A percentile compares a stretch with the other conserved stretches of the same genome.
Conservation (phyloP, 1,139 yeast species). For the Wickerhamomyces sp. region DNA sequence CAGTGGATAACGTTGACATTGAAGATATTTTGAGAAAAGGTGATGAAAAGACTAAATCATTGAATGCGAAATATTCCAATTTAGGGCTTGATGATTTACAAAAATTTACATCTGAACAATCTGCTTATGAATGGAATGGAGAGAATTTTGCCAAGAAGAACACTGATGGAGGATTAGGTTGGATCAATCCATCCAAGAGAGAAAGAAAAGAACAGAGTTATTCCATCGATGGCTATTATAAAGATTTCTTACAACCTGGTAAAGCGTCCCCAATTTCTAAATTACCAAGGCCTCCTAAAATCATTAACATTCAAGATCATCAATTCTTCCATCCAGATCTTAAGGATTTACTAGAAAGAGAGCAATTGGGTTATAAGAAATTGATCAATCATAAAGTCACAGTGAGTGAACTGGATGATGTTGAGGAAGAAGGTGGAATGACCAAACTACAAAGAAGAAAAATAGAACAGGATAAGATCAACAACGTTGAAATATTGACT, state of each 20-base stretch:
- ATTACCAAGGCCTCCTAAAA: conserved; percentile 64
- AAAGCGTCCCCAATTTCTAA: conserved; percentile 29
- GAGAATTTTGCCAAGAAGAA: conserved; percentile 76
- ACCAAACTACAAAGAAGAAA: conserved; percentile 41
- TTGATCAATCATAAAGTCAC: conserved; percentile 69
- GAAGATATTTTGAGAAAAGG: conserved; percentile 76
- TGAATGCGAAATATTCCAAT: conserved; percentile 75
- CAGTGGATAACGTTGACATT: conserved; percentile 63
- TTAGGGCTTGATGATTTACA: conserved; percentile 90
- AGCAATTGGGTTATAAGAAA: conserved; percentile 70
- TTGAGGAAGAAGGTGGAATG: conserved; percentile 17
- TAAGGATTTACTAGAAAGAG: conserved; percentile 64
- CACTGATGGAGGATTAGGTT: conserved; percentile 47
- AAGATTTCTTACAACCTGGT: conserved; percentile 55
- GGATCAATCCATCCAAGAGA: conserved; percentile 89
- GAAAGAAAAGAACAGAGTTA: conserved; percentile 88
- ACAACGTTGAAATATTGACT: conserved; percentile 65
- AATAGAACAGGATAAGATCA: conserved; percentile 60
- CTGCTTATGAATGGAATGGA: conserved; percentile 98
- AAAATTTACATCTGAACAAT: conserved; percentile 78
- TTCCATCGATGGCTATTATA: conserved; percentile 82
- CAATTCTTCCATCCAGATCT: conserved; percentile 78
- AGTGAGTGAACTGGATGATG: conserved; percentile 24
- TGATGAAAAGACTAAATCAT: conserved; percentile 69
- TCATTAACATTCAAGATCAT: conserved; percentile 72